Evolutionary conservation across 805 yeast species (phyloP), one percentile per base, ranked within the genome.

Genomic region (Pichia phayaonensis): DNA sequence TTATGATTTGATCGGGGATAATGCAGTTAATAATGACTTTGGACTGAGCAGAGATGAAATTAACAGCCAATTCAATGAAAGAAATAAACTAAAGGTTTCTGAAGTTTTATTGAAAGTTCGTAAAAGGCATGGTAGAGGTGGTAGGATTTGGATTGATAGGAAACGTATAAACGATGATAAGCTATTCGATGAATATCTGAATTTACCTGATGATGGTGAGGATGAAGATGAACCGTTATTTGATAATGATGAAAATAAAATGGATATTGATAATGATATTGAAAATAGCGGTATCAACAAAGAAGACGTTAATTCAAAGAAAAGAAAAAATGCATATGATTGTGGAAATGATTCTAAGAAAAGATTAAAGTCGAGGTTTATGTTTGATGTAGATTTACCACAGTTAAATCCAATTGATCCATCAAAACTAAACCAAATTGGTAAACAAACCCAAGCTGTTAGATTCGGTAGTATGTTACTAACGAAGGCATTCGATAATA

Each of bases 391-490:
- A 38, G 82, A 78, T 53, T 45, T 67, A 41, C 61, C 64, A 13
- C 41, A 49, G 51, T 70, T 66, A 60, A 73, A 71, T 41, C 85
- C 84, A 36, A 73, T 87, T 52, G 96, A 89, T 65, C 97, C 97
- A 0, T 82, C 96, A 0, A 76, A 78, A 49, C 73, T 90, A 59
- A 90, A 90, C 62, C 84, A 85, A 55, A 88, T 90, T 41, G 79
- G 89, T 15, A 84, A 84, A 48, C 92, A 83, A 47, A 90, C 97
- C 1, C 97, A 90, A 67, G 83, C 86, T 1, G 86, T 92, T 29
- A 73, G 97, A 53, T 90, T 90, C 68, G 96, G 97, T 10, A 80
- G 95, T 8, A 90, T 90, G 97, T 68, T 92, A 31, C 72, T 90
- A 41, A 80, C 94, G 4, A 92, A 90, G 65, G 83, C 97, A 0